These are phyloP conservation scores for Trichoderma parareesei DNA, from an alignment of 495 filamentous ascomycete species.

Conservation along the genomic window DNA sequence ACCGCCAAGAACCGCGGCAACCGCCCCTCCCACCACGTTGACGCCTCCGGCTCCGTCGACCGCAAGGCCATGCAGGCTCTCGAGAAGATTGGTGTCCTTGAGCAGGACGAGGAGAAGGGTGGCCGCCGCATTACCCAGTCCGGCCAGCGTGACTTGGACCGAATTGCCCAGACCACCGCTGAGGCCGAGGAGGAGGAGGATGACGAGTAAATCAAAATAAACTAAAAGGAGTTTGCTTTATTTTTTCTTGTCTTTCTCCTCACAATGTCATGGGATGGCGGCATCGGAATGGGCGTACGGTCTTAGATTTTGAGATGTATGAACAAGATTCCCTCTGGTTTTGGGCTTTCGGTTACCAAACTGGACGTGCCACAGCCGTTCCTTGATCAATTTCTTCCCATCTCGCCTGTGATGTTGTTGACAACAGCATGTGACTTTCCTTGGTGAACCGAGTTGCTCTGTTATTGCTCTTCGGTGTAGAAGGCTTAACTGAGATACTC, in stretches of 20 bases:
- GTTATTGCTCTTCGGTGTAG: neutral
- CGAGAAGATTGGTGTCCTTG: constrained; percentile 97
- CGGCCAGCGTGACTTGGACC: constrained; percentile 98
- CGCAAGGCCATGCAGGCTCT: constrained; percentile 92
- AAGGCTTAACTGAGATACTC: neutral
- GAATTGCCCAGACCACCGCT: constrained; percentile 69
- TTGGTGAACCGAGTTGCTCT: no score
- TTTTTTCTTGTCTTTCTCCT: neutral
- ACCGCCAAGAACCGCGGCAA: constrained; percentile 93
- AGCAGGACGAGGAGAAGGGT: constrained; percentile 95
- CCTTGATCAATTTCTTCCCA: constrained; percentile 3
- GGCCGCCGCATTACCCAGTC: constrained; percentile 93
- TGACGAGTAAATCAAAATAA: constrained; percentile 35
- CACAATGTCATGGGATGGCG: neutral
- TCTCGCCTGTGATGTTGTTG: neutral
- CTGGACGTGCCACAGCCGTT: constrained; percentile 2
- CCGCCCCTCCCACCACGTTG: constrained; percentile 87
- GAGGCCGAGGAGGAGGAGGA: constrained; percentile 64
- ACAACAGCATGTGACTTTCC: neutral
- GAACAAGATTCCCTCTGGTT: constrained; percentile 12
- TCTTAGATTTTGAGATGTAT: constrained; percentile 11
- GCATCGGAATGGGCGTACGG: constrained; percentile 12
- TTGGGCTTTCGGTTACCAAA: constrained; percentile 10
- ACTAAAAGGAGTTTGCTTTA: neutral
- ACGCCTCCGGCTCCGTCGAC: constrained; percentile 90